phyloP scores from a whole-genome alignment of 2,329 filamentous ascomycete species.

The Sordariomycetes sp. region DNA sequence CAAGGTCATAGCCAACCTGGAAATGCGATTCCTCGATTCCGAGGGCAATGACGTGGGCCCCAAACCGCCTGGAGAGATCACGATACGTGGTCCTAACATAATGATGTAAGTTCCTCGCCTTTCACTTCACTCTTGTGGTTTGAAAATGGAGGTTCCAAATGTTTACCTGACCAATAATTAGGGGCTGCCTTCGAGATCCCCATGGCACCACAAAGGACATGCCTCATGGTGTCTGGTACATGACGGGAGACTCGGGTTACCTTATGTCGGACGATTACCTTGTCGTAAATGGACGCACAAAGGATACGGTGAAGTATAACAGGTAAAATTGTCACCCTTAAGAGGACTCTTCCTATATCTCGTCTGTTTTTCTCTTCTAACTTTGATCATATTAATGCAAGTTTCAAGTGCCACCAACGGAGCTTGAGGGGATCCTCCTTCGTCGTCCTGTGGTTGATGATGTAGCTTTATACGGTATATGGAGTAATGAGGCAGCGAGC shows the following conservation, averaged over 20 bases:
- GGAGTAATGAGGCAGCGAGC: neutral
- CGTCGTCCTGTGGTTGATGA: constrained; percentile 32
- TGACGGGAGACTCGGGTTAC: constrained; percentile 66
- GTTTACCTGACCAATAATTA: neutral
- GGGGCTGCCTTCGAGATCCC: neutral
- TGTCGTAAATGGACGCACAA: constrained; percentile 70
- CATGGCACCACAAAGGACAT: neutral
- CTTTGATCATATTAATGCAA: constrained; percentile 43
- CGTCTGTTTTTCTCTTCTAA: neutral
- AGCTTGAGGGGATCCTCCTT: constrained; percentile 37
- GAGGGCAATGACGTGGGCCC: neutral
- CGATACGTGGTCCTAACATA: neutral
- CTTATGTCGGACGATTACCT: constrained; percentile 52
- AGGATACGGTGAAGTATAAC: constrained; percentile 21
- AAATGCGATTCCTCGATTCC: neutral
- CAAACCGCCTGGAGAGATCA: neutral
- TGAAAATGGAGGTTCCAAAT: too few species aligned
- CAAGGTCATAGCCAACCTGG: neutral
- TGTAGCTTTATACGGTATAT: constrained; percentile 47
- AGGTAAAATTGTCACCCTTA: too few species aligned
- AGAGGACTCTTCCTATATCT: too few species aligned
- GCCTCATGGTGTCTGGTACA: constrained; percentile 44
- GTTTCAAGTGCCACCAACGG: constrained; percentile 53
- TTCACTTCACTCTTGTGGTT: neutral
- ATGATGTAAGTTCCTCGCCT: neutral